These are phyloP conservation scores for Solanum medicagineum DNA, from an alignment of 257 asterid species.

Conservation along the genomic window DNA sequence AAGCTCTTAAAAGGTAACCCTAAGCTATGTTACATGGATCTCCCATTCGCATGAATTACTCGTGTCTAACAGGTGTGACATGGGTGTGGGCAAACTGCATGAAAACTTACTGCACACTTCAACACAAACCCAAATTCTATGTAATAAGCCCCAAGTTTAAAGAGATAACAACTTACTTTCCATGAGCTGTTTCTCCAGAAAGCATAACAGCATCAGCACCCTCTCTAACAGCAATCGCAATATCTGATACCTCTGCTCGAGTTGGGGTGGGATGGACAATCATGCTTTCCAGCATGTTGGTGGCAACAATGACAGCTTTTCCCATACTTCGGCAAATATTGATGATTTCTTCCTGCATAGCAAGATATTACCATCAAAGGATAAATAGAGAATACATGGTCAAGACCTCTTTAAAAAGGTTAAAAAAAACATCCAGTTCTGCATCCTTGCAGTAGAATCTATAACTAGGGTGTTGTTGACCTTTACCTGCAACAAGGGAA, in stretches of 20 bases:
- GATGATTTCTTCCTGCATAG: slow-evolving; percentile 81
- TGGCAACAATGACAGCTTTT: slow-evolving; percentile 96
- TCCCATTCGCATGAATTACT: background rate
- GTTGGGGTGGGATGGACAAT: slow-evolving; percentile 97
- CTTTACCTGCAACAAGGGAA: slow-evolving; percentile 86
- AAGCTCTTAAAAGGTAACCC: background rate
- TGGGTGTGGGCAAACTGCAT: background rate
- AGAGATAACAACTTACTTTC: slow-evolving; percentile 48
- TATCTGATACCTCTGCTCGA: slow-evolving; percentile 96
- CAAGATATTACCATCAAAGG: background rate
- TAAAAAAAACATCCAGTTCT: background rate
- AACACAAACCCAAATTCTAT: background rate
- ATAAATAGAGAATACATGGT: background rate
- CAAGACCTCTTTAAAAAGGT: background rate
- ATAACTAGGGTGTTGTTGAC: background rate
- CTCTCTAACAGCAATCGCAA: slow-evolving; percentile 89
- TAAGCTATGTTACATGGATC: background rate
- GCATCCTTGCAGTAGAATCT: background rate
- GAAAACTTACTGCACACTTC: background rate
- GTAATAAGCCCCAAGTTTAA: background rate
- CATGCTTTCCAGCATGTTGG: slow-evolving; percentile 99
- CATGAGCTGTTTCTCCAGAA: slow-evolving; percentile 99
- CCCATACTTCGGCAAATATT: slow-evolving; percentile 95
- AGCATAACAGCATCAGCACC: slow-evolving; percentile 99
- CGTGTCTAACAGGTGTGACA: background rate